Percentiles rank a stretch among this genome's conserved stretches.
These are phyloP conservation scores for Paramarasmius palmivorus DNA, from an alignment of 1,284 basidiomycete genomes.

Conservation along the genomic window DNA sequence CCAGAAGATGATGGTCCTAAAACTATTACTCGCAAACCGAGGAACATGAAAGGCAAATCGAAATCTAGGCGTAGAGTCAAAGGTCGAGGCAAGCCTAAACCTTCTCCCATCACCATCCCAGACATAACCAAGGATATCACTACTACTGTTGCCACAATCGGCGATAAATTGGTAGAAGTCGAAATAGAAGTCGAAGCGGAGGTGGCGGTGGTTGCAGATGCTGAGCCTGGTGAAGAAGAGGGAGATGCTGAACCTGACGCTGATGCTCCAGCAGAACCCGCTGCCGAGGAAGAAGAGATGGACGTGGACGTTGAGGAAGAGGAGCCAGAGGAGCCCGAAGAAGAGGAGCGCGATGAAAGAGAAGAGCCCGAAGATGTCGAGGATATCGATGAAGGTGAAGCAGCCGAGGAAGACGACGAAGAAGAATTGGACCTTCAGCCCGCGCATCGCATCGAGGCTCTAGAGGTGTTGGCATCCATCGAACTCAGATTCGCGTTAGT, in stretches of 20 bases:
- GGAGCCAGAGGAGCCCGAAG: slow-evolving; percentile 21
- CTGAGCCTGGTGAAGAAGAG: slow-evolving; percentile 7
- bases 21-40: not conserved
- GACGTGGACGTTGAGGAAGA: slow-evolving; percentile 22
- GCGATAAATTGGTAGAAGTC: not conserved
- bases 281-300: slow-evolving; percentile 16
- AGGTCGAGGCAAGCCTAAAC: slow-evolving; percentile 1
- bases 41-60: not conserved
- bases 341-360: slow-evolving; percentile 19
- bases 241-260: slow-evolving; percentile 14
- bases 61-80: not conserved
- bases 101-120: not conserved
- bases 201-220: not conserved
- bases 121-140: not conserved
- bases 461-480: slow-evolving; percentile 75
- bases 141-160: not conserved
- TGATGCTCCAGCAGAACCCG: slow-evolving; percentile 21
- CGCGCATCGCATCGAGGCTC: slow-evolving; percentile 75
- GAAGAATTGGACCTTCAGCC: slow-evolving; percentile 69
- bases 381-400: slow-evolving; percentile 18
- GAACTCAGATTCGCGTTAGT: slow-evolving; percentile 78
- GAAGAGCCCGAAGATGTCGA: slow-evolving; percentile 14
- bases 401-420: slow-evolving; percentile 42
- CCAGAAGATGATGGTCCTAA: not conserved
- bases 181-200: slow-evolving; percentile 6